phyloP scores from a whole-genome alignment of 164 flowering plant genomes.

The Magnolia changhungtana region DNA sequence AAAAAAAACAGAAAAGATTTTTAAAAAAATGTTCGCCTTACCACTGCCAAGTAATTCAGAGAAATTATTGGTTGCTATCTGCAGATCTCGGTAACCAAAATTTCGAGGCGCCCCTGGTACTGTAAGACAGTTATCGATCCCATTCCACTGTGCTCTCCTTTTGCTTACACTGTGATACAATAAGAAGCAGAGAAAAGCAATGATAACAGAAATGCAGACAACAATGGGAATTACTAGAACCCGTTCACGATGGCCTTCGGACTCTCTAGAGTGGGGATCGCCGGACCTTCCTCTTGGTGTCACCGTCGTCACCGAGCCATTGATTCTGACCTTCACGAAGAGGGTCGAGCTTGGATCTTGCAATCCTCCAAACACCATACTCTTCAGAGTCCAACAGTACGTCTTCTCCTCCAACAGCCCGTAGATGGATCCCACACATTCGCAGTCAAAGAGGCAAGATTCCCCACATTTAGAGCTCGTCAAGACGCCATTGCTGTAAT shows the following conservation, averaged over 20 bases:
- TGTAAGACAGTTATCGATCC: constrained; percentile 38
- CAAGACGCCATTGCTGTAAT: constrained; percentile 59
- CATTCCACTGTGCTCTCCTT: constrained; percentile 34
- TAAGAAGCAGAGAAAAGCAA: constrained; percentile 53
- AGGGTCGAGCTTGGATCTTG: constrained; percentile 75
- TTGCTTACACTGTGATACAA: constrained; percentile 48
- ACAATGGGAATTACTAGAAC: constrained; percentile 66
- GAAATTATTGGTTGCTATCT: constrained; percentile 30
- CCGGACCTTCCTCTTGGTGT: neutral
- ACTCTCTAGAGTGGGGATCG: constrained; percentile 3
- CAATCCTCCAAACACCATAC: constrained; percentile 77
- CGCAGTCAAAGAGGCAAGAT: constrained; percentile 66
- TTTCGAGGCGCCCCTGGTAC: constrained; percentile 70
- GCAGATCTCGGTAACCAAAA: constrained; percentile 70
- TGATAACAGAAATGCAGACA: constrained; percentile 42
- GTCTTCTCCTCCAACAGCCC: constrained; percentile 75
- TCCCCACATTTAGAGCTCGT: constrained; percentile 64
- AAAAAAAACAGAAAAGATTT: neutral
- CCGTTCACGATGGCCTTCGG: constrained; percentile 30
- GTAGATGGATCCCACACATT: constrained; percentile 85
- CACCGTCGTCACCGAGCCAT: constrained; percentile 25
- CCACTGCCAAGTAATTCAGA: constrained; percentile 60
- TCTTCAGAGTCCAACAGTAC: constrained; percentile 80
- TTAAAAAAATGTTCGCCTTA: constrained; percentile 14
- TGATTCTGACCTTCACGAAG: constrained; percentile 54